These are phyloP conservation scores for Pythium aphanidermatum DNA, from an alignment of 352 stramenopile species.

Conservation along the genomic window DNA sequence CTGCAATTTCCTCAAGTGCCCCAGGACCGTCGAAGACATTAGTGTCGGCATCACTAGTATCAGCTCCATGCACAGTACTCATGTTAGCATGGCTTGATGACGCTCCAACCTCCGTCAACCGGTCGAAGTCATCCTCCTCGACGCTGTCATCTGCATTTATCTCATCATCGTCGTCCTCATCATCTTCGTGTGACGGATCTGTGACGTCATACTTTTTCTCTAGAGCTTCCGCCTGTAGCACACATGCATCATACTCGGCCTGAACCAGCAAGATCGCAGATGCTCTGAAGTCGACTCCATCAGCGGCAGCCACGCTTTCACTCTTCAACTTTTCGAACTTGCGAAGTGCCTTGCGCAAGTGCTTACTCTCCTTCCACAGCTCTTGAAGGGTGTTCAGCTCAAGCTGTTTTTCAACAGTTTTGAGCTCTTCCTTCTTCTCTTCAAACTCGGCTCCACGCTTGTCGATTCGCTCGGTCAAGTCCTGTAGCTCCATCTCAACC, in stretches of 20 bases:
- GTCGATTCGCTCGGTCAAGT: constrained; percentile 64
- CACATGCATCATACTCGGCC: constrained; percentile 67
- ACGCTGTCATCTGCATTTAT: constrained; percentile 44
- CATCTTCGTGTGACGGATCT: constrained; percentile 44
- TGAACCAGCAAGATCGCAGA: constrained; percentile 69
- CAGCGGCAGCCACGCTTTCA: constrained; percentile 40
- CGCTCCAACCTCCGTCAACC: constrained; percentile 2
- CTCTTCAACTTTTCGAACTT: constrained; percentile 73
- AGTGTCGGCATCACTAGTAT: constrained; percentile 11
- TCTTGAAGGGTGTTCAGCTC: constrained; percentile 64
- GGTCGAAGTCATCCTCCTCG: constrained; percentile 31
- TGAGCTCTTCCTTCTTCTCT: constrained; percentile 72
- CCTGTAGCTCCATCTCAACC: constrained; percentile 77
- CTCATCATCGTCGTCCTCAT: constrained; percentile 38
- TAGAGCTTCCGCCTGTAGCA: constrained; percentile 48
- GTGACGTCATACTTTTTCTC: constrained; percentile 70
- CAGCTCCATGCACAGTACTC: constrained; percentile 7
- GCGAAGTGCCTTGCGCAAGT: constrained; percentile 45
- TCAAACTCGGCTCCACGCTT: constrained; percentile 64
- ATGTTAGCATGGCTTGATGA: neutral
- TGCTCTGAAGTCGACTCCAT: constrained; percentile 59
- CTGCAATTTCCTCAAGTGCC: constrained; percentile 47
- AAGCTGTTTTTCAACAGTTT: constrained; percentile 68
- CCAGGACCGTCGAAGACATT: constrained; percentile 22
- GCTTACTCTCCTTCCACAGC: constrained; percentile 69